Conservation (phyloP, 2,329 filamentous ascomycete genomes). For the Fusarium subglutinans region DNA sequence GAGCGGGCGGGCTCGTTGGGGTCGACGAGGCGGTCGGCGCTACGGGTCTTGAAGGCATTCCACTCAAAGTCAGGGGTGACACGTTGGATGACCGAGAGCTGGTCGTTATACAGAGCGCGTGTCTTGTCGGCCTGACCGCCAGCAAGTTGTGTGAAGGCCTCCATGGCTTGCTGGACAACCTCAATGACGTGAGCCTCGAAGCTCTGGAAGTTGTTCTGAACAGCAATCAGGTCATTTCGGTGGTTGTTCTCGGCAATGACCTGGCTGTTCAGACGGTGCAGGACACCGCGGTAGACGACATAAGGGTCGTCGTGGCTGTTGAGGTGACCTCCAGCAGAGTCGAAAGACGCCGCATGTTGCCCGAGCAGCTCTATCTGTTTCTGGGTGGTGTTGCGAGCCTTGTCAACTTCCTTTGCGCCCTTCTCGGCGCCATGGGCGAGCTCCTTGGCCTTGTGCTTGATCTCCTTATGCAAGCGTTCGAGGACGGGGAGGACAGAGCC, state of each 20-base stretch:
- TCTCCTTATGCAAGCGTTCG: slow-evolving; percentile 90
- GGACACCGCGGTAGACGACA: slow-evolving; percentile 80
- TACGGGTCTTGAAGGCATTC: slow-evolving; percentile 82
- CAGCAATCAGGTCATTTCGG: slow-evolving; percentile 85
- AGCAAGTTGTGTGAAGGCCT: slow-evolving; percentile 83
- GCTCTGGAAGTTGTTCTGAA: slow-evolving; percentile 88
- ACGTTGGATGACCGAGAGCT: slow-evolving; percentile 78
- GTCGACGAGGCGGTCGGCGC: slow-evolving; percentile 78
- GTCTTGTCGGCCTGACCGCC: slow-evolving; percentile 84
- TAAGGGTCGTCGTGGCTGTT: slow-evolving; percentile 85
- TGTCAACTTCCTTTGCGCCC: slow-evolving; percentile 89
- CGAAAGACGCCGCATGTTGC: slow-evolving; percentile 82
- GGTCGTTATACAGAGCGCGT: slow-evolving; percentile 83
- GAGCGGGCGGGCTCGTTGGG: slow-evolving; percentile 77
- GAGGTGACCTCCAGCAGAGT: slow-evolving; percentile 77
- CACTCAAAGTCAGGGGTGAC: slow-evolving; percentile 91
- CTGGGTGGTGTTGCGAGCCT: slow-evolving; percentile 84
- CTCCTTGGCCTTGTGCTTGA: slow-evolving; percentile 96
- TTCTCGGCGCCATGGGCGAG: slow-evolving; percentile 82
- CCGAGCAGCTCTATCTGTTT: slow-evolving; percentile 96
- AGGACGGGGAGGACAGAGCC: slow-evolving; percentile 86
- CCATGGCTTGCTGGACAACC: slow-evolving; percentile 83
- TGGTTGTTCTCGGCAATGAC: slow-evolving; percentile 96
- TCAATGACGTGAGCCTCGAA: slow-evolving; percentile 90
- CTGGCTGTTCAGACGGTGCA: slow-evolving; percentile 89